phyloP scores from a whole-genome alignment of 2,329 filamentous ascomycete genomes.

The Sarocladium oryzae region DNA sequence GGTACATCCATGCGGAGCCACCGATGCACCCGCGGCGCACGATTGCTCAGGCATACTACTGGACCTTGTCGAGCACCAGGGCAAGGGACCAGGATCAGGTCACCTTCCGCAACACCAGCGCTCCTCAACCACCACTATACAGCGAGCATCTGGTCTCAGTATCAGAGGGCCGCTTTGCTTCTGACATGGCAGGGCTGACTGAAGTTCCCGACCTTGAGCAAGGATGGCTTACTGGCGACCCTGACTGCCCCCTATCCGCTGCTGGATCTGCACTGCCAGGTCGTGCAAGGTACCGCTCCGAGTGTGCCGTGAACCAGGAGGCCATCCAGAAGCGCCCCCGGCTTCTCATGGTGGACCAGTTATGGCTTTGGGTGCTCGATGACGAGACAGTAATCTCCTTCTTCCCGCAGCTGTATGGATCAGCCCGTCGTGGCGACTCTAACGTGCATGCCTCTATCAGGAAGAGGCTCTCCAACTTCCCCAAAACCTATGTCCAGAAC shows the following conservation, averaged over 20 bases:
- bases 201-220: too few relatives aligned
- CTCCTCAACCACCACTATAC: background rate
- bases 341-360: slow-evolving; percentile 36
- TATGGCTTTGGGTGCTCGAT: slow-evolving; percentile 38
- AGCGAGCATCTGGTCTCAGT: background rate
- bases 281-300: slow-evolving; percentile 14
- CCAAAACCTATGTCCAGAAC: slow-evolving; percentile 25
- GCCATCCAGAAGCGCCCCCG: slow-evolving; percentile 10
- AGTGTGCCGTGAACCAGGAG: slow-evolving; percentile 1
- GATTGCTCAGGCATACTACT: slow-evolving; percentile 39
- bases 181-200: too few relatives aligned
- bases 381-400: slow-evolving; percentile 28
- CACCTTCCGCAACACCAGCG: slow-evolving; percentile 29
- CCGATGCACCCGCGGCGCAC: slow-evolving; percentile 38
- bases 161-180: background rate
- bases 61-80: slow-evolving; percentile 32
- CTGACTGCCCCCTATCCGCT: too few relatives aligned
- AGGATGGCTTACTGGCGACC: too few relatives aligned
- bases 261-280: background rate
- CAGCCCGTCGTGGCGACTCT: slow-evolving; percentile 31
- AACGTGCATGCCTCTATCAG: slow-evolving; percentile 35
- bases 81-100: slow-evolving; percentile 35
- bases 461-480: slow-evolving; percentile 27
- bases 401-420: slow-evolving; percentile 36
- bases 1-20: slow-evolving; percentile 23